Evolutionary conservation across 768 basidiomycete genomes (phyloP).

Genomic region (Lyophyllum decastes): DNA sequence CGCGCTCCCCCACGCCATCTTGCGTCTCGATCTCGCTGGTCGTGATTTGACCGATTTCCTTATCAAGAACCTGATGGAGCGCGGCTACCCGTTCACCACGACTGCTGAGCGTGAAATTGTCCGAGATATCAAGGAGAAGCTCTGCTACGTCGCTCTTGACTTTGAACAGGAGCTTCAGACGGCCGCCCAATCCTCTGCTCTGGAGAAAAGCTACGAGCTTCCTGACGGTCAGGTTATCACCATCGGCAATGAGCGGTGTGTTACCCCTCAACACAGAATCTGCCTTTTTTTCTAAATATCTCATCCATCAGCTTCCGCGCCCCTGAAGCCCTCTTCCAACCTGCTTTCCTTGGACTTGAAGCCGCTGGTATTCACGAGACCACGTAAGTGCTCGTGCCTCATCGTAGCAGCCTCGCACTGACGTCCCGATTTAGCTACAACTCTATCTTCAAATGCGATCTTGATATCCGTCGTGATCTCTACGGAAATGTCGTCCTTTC

Average conservation of each 20-base stretch:
- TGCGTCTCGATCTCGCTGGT: slow-evolving; percentile 89
- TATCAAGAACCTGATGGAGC: slow-evolving; percentile 85
- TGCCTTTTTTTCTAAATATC: slow-evolving; percentile 55
- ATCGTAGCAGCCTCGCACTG: neutral
- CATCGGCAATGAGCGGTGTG: slow-evolving; percentile 89
- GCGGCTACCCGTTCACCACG: slow-evolving; percentile 93
- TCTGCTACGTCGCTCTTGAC: slow-evolving; percentile 93
- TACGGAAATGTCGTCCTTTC: slow-evolving; percentile 86
- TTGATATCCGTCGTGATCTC: slow-evolving; percentile 81
- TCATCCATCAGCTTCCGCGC: slow-evolving; percentile 75
- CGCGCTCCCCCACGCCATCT: slow-evolving; percentile 89
- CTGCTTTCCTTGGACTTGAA: slow-evolving; percentile 87
- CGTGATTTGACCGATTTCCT: slow-evolving; percentile 87
- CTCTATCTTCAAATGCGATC: slow-evolving; percentile 87
- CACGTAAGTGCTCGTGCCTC: slow-evolving; percentile 43
- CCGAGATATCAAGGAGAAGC: slow-evolving; percentile 96
- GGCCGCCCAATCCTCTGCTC: slow-evolving; percentile 83
- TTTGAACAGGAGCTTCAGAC: slow-evolving; percentile 94
- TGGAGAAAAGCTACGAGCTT: slow-evolving; percentile 93
- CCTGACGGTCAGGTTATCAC: slow-evolving; percentile 95
- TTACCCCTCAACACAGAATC: slow-evolving; percentile 55
- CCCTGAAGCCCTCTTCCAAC: slow-evolving; percentile 94
- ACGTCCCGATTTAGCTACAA: slow-evolving; percentile 55
- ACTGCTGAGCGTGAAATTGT: slow-evolving; percentile 94
- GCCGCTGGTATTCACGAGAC: slow-evolving; percentile 92